Conservation (phyloP, 1,284 basidiomycete genomes). For the Marasmius sp. region DNA sequence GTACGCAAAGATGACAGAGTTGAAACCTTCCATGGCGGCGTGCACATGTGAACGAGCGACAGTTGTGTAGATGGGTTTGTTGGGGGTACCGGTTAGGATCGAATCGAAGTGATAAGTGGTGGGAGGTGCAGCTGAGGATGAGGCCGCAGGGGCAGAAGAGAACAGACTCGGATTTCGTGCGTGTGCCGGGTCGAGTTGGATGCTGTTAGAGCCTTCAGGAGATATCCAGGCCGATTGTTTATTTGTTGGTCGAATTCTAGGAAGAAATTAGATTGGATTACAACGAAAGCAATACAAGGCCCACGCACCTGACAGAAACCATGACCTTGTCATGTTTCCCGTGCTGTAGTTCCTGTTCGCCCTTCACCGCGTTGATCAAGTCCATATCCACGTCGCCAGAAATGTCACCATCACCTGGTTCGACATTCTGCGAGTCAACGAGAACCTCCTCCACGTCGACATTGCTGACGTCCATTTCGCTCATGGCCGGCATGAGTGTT, state of each 20-base stretch:
- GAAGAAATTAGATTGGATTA: not conserved
- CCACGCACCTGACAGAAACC: slow-evolving; percentile 76
- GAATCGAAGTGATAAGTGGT: slow-evolving; percentile 68
- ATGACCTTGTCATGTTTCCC: slow-evolving; percentile 83
- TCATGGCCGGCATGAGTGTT: slow-evolving; percentile 43
- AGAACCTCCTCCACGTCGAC: slow-evolving; percentile 75
- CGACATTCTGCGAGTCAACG: slow-evolving; percentile 71
- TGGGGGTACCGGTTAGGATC: slow-evolving; percentile 80
- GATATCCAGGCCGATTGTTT: slow-evolving; percentile 57
- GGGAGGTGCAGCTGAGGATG: slow-evolving; percentile 1
- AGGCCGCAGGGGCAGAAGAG: not conserved
- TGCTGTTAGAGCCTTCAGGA: slow-evolving; percentile 39
- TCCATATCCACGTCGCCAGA: slow-evolving; percentile 65
- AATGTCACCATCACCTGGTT: slow-evolving; percentile 65
- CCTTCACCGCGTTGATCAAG: slow-evolving; percentile 36
- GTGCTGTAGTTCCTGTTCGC: slow-evolving; percentile 32
- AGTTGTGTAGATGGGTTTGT: slow-evolving; percentile 82
- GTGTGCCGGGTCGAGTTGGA: slow-evolving; percentile 60
- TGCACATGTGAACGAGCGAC: slow-evolving; percentile 86
- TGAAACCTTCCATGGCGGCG: slow-evolving; percentile 95
- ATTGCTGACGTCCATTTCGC: slow-evolving; percentile 75
- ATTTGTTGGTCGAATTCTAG: slow-evolving; percentile 69
- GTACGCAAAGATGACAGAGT: slow-evolving; percentile 93
- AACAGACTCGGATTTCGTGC: slow-evolving; percentile 39
- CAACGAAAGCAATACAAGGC: not conserved